Evolutionary conservation across 2,329 filamentous ascomycete species (phyloP), one percentile per base, ranked within the genome.

Genomic region (Amphichorda felina): DNA sequence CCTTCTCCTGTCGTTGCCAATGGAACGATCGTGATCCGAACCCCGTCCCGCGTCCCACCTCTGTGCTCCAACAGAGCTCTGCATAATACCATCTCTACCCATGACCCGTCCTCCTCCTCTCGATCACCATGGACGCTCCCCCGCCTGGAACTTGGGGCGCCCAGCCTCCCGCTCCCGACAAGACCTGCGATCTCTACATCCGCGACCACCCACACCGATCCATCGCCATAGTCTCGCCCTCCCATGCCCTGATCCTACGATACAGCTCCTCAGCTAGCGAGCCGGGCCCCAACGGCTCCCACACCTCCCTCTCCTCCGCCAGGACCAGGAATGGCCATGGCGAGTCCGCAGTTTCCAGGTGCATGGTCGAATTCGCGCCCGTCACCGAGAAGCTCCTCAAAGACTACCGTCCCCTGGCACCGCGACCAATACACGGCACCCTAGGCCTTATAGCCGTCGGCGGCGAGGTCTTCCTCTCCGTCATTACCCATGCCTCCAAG

Each of bases 161-260:
- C 40, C 61, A 68, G 47, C 51, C 63, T 44, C 64, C 65, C 11
- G 61, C 66, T 30, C 58, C 63, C 42, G 70, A 75, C 40, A 72
- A 68, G 64, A 74, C 79, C 38, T 81, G 86, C 60, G 80, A 81
- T 50, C 76, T 94, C 41, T 73, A 91, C 50, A 78, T 94, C 56
- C 82, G 82, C 62, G 87, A 95, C 53, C 76, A 85, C 52, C 86
- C 86, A 45, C 77, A 86, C 54, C 83, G 89, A 45, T 82, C 86
- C 45, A 86, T 96, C 55, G 86, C 86, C 44, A 79, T 96, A 45
- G 80, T 81, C 26, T 88, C 87, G 21, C 64, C 78, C 28, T 73
- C 79, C 15, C 81, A 94, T 57, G 82, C 80, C 50, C 70, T 96
- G 47, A 80, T 94, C 45, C 84, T 96, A 53, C 80, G 84, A 42